Percentiles rank a stretch among this genome's conserved stretches.
Conservation (phyloP, 805 yeast species). For the Teunomyces lycoperdinae region DNA sequence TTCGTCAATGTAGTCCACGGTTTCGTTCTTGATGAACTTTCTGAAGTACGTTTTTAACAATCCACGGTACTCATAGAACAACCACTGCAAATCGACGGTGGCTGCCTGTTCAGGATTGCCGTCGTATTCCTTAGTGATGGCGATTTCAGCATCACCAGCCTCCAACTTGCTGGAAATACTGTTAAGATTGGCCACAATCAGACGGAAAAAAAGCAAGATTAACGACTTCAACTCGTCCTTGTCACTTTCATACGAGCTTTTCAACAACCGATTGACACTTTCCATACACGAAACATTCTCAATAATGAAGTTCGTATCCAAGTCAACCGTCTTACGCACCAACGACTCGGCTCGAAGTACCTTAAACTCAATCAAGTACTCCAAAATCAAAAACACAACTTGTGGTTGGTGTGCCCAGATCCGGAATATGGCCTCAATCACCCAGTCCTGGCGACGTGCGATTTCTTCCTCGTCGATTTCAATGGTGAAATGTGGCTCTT, state of each 20-base stretch:
- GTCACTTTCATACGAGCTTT: conserved; percentile 15
- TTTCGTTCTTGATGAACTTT: conserved; percentile 19
- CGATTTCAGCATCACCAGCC: conserved; percentile 15
- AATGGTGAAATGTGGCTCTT: conserved; percentile 32
- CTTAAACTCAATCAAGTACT: conserved; percentile 38
- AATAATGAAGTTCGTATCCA: conserved; percentile 31
- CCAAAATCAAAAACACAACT: conserved; percentile 41
- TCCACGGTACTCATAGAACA: conserved; percentile 41
- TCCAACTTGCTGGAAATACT: conserved; percentile 15
- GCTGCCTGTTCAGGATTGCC: conserved; percentile 22
- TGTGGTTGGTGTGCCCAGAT: conserved; percentile 47
- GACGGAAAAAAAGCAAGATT: conserved; percentile 18
- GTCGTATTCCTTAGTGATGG: conserved; percentile 24
- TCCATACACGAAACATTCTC: conserved; percentile 45
- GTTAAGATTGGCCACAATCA: conserved; percentile 32
- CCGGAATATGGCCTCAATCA: conserved; percentile 39
- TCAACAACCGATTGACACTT: conserved; percentile 35
- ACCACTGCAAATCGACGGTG: conserved; percentile 38
- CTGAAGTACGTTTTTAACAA: conserved; percentile 39
- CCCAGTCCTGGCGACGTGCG: conserved; percentile 30
- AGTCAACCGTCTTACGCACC: conserved; percentile 24
- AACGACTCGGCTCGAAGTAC: conserved; percentile 30
- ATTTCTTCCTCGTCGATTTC: conserved; percentile 23
- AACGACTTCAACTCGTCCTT: conserved; percentile 16
- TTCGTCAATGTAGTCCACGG: conserved; percentile 13